A percentile compares a stretch with the other conserved stretches of the same genome.
Evolutionary conservation across 331 rosid species (phyloP).

Genomic region (Prunus yedoensis): DNA sequence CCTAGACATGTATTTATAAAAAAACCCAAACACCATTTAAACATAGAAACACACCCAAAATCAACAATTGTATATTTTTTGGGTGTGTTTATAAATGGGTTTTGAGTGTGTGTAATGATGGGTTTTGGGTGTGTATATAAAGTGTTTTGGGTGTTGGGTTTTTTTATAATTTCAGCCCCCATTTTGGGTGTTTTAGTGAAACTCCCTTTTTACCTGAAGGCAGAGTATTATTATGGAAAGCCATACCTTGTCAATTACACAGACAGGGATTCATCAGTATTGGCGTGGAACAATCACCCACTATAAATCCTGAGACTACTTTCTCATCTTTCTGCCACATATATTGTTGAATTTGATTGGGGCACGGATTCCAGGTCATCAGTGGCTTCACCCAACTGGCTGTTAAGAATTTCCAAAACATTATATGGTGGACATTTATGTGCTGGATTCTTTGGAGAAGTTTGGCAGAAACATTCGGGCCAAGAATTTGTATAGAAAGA

Average conservation of each 20-base stretch:
- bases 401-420: conserved; percentile 51
- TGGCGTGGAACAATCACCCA: conserved; percentile 21
- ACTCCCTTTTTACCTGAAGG: conserved; percentile 10
- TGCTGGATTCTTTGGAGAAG: conserved; percentile 58
- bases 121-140: too few relatives aligned
- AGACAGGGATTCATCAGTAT: conserved; percentile 22
- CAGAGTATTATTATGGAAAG: conserved; percentile 10
- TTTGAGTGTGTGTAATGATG: too few relatives aligned
- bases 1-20: too few relatives aligned
- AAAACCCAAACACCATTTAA: too few relatives aligned
- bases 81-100: too few relatives aligned
- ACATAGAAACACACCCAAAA: too few relatives aligned
- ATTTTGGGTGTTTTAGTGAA: too few relatives aligned
- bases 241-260: conserved; percentile 25
- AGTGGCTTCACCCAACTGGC: conserved; percentile 41
- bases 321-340: conserved; percentile 35
- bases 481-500: conserved; percentile 97
- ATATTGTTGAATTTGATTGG: conserved; percentile 41
- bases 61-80: too few relatives aligned
- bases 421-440: conserved; percentile 84
- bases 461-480: conserved; percentile 98
- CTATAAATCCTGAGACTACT: conserved; percentile 22
- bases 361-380: conserved; percentile 23
- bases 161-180: too few relatives aligned
- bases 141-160: too few relatives aligned